Base-by-base conservation (phyloP, 768 basidiomycete genomes). In the Leccinum obscurum region DNA sequence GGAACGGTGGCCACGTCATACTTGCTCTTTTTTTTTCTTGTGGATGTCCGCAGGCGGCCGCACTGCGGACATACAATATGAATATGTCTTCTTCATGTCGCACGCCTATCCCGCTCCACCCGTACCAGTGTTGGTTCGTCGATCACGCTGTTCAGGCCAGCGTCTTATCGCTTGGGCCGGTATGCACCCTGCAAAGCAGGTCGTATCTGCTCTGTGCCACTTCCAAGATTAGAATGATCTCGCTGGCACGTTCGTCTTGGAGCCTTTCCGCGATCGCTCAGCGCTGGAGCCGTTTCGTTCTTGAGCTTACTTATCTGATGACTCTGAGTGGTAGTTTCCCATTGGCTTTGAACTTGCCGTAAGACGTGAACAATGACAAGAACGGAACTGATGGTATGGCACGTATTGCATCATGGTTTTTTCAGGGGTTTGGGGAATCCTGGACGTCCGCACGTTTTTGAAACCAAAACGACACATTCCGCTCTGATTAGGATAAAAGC, bases 61-160 rank as follows among this genome's bases (percentile, higher is more conserved):
- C 60, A 72, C 60, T 70, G 68, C 63, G 69, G 70, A 62, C 67
- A 65, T 59, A 57, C 67, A 57, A 2, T 39, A 24, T 46, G 34
- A 46, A 46, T 46, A 5, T 46, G 55, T 60, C 32, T 57, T 62
- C 32, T 59, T 44, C 54, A 46, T 53, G 44, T 46, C 44, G 14
- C 57, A 57, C 37, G 52, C 20, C 34, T 37, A 54, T 49, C 49
- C 59, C 60, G 55, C 59, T 52, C 52, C 4, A 30, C 14, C 39
- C 53, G 10, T 10, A 46, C 44, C n/a, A n/a, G 44, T 13, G 44
- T 46, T 46, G 44, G 44, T 20, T 46, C 20, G 20, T 46, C 44
- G 44, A 20, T 49, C 34, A 35, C 13, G 30, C 48, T 41, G 17
- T 20, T 15, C 20, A 14, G 20, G 48, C 50, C 26, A 17, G 50